Base-by-base conservation (phyloP, 1,139 yeast species). In the Geotrichum fermentans region DNA sequence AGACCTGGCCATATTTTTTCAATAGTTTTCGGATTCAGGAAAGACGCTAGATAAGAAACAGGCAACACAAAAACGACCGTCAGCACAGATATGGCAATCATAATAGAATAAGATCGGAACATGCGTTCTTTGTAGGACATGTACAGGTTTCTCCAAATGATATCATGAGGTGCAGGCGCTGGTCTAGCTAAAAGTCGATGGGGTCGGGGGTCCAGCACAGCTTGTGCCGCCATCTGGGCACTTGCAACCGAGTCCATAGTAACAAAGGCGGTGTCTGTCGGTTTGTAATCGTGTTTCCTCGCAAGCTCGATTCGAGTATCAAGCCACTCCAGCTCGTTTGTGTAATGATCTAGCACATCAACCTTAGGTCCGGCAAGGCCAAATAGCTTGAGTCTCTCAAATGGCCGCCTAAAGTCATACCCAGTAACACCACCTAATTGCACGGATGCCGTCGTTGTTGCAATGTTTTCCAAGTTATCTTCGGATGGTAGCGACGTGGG, bases 161-260 rank as follows among this genome's bases (percentile, higher is more conserved):
- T 80, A 63, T 87, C 96, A 55, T 82, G 82, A 2, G 96, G 95
- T 1, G 96, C 90, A 0, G 96, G 95, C 0, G 96, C 96, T 43
- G 86, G 70, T 43, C 73, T 74, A 7, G 94, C 83, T 40, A 85
- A 80, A 40, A 87, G 69, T 49, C 83, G 82, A 61, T 82, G 77
- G 1, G 87, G 83, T 49, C 80, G 75, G 0, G 96, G 95, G 55
- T 88, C 94, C 45, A 87, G 69, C 0, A 86, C 85, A 0, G 95
- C 87, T 63, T 88, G 96, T 0, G 96, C 94, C 7, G 88, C 81
- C 83, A 87, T 80, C 63, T 87, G 96, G 1, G 96, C 95, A 58
- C 83, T 81, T 0, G 94, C 86, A 8, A 86, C 95, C 1, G 87
- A 76, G 55, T 82, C 83, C 92, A 87, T 82, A 1, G 95, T 87